phyloP scores from a whole-genome alignment of 805 yeast species.

The Tetrapisispora namnaoensis region DNA sequence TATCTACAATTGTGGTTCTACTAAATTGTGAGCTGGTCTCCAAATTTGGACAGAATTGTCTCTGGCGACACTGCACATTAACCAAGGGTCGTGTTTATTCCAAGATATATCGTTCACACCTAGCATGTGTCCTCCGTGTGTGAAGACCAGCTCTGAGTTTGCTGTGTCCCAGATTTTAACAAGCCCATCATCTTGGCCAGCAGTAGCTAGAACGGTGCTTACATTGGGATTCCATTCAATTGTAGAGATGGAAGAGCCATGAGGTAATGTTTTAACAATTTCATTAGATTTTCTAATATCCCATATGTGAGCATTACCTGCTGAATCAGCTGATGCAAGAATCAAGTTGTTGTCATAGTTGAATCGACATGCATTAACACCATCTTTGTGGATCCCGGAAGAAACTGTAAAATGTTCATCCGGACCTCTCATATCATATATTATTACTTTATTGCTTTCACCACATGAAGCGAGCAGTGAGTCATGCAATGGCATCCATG shows the following conservation, averaged over 20 bases:
- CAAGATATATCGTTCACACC: conserved; percentile 79
- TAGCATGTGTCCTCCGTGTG: conserved; percentile 81
- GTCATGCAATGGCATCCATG: conserved; percentile 58
- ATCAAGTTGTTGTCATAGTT: conserved; percentile 47
- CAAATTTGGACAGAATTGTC: conserved; percentile 85
- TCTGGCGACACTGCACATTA: conserved; percentile 68
- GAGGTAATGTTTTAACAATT: conserved; percentile 25
- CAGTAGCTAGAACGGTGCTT: conserved; percentile 48
- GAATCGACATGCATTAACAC: conserved; percentile 50
- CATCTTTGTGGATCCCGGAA: conserved; percentile 13
- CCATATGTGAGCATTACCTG: conserved; percentile 49
- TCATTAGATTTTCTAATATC: conserved; percentile 45
- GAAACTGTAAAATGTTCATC: conserved; percentile 1
- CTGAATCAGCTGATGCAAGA: conserved; percentile 58
- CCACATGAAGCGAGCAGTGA: conserved; percentile 55
- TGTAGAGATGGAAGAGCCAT: conserved; percentile 49
- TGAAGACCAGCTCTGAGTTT: conserved; percentile 37
- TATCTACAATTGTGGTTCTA: conserved; percentile 15
- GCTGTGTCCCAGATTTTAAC: conserved; percentile 54
- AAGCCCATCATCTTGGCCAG: conserved; percentile 53
- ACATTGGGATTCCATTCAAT: conserved; percentile 62
- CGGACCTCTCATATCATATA: conserved; percentile 44
- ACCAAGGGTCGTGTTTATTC: conserved; percentile 63
- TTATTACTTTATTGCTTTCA: conserved; percentile 44
- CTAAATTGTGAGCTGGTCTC: conserved; percentile 46